Evolutionary conservation across 2,329 filamentous ascomycete genomes (phyloP), one percentile per base, ranked within the genome.

Genomic region (Hirsutella rhossiliensis): DNA sequence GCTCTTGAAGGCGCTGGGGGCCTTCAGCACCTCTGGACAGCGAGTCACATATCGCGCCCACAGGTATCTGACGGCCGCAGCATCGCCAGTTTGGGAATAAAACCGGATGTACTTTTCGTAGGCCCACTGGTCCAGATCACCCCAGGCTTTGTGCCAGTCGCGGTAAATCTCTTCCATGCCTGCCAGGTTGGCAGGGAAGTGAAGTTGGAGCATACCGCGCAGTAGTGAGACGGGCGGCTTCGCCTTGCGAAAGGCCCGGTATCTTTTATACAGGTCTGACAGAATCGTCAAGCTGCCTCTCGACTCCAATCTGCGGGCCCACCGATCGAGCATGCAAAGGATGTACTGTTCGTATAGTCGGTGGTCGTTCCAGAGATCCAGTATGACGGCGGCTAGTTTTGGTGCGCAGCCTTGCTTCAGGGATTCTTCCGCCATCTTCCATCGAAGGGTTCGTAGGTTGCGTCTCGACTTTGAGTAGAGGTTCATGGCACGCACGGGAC

Each of bases 61-160:
- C 19, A 78, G 50, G 7, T 60, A 59, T 38, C 64, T 60, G 3
- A 75, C 67, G 15, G 62, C 56, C 30, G 57, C 55, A n/a, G 69
- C 59, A 50, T 78, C 67, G 15, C 74, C 74, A 5, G 59, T 57
- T 8, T 54, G 47, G 13, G 73, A 70, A 48, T 76, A 71, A 37
- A 73, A 71, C 4, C 60, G 62, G 43, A 77, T 58, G 46, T 65
- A 74, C 50, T 63, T 71, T 45, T 68, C 65, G 47, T 67, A 77
- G 0, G 63, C 71, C 56, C 65, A 65, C 44, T 58, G 54, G 37
- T 67, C 64, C 30, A 75, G 59, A 2, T 51, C 56, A 2, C 58
- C 61, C 43, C 66, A 62, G 27, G 61, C 58, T 23, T 48, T 57
- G 43, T 68, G 58, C 68, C 71, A 78, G 50, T 78, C 75, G 11